Percentiles rank a stretch among this genome's conserved stretches.
These are phyloP conservation scores for Nigrospora oryzae DNA, from an alignment of 2,329 filamentous ascomycete genomes.

Conservation along the genomic window DNA sequence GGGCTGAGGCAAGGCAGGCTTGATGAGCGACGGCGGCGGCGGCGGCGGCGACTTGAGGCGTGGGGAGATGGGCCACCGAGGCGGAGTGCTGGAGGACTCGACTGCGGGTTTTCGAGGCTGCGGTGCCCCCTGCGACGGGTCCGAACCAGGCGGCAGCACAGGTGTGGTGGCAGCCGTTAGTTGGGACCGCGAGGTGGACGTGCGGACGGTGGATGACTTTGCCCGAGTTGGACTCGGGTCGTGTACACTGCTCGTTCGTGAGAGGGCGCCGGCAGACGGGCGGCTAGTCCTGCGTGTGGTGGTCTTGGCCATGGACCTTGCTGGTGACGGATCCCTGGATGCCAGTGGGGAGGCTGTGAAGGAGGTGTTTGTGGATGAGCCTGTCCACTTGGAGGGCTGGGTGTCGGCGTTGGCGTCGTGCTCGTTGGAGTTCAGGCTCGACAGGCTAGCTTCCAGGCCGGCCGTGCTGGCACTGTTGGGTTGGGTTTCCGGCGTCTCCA, in stretches of 20 bases:
- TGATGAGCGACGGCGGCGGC: slow-evolving; percentile 53
- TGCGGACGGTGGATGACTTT: slow-evolving; percentile 41
- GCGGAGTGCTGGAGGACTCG: slow-evolving; percentile 44
- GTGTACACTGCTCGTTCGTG: slow-evolving; percentile 52
- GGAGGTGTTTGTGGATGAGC: slow-evolving; percentile 17
- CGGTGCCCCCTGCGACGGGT: slow-evolving; percentile 52
- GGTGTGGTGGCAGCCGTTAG: slow-evolving; percentile 63
- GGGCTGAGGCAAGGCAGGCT: slow-evolving; percentile 19
- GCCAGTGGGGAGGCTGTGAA: slow-evolving; percentile 18
- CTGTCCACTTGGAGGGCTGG: slow-evolving; percentile 20
- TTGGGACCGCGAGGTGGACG: slow-evolving; percentile 52
- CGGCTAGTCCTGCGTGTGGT: slow-evolving; percentile 13
- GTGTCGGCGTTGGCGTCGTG: slow-evolving; percentile 22
- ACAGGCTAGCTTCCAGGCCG: slow-evolving; percentile 21
- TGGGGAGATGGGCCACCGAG: slow-evolving; percentile 71
- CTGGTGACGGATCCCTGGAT: slow-evolving; percentile 21
- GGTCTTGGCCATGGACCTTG: slow-evolving; percentile 10
- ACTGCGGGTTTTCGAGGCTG: slow-evolving; percentile 54
- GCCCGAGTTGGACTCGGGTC: slow-evolving; percentile 55
- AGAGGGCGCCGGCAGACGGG: slow-evolving; percentile 30
- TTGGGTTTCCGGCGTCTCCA: slow-evolving; percentile 12
- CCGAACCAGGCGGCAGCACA: slow-evolving; percentile 51
- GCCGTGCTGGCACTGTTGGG: slow-evolving; percentile 13
- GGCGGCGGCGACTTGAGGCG: slow-evolving; percentile 72
- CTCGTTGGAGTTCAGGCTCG: slow-evolving; percentile 21